Evolutionary conservation across 257 asterid species (phyloP).

Genomic region (Datura wrightii): DNA sequence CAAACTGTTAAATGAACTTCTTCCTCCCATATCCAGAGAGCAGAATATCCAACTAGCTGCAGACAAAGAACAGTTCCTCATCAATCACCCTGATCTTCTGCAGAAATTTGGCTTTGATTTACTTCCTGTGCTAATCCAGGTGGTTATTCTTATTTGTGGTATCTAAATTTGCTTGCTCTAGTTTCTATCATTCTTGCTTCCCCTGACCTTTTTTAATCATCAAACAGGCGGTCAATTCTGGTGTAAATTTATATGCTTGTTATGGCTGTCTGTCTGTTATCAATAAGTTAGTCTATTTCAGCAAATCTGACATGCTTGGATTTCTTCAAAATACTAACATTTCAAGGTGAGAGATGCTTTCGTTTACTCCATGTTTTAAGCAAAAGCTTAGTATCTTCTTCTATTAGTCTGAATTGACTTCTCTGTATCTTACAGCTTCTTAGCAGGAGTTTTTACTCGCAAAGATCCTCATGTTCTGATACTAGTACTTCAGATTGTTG

Average conservation of each 20-base stretch:
- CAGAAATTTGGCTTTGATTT: constrained; percentile 80
- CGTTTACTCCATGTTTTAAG: constrained; percentile 25
- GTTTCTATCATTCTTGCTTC: constrained; percentile 24
- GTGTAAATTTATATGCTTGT: constrained; percentile 69
- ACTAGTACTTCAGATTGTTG: constrained; percentile 80
- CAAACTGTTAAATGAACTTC: constrained; percentile 85
- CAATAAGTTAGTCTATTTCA: constrained; percentile 80
- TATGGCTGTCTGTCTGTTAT: constrained; percentile 85
- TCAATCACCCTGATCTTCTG: constrained; percentile 72
- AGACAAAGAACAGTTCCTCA: constrained; percentile 71
- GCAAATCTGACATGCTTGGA: constrained; percentile 69
- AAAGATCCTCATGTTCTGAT: constrained; percentile 81
- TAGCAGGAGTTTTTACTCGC: constrained; percentile 91
- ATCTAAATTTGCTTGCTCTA: constrained; percentile 23
- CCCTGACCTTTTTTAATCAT: constrained; percentile 35
- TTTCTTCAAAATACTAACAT: constrained; percentile 69
- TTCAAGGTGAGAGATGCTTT: constrained; percentile 65
- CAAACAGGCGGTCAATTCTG: constrained; percentile 90
- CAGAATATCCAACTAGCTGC: constrained; percentile 53
- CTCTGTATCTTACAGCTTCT: constrained; percentile 59
- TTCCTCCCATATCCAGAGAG: constrained; percentile 62
- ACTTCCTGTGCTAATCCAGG: constrained; percentile 87
- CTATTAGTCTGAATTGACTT: constrained; percentile 28
- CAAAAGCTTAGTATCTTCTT: constrained; percentile 27
- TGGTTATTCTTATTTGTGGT: constrained; percentile 40